Percentiles rank a stretch among this genome's conserved stretches.
Evolutionary conservation across 176 grass and related monocot species (phyloP).

Genomic region (Guadua angustifolia): DNA sequence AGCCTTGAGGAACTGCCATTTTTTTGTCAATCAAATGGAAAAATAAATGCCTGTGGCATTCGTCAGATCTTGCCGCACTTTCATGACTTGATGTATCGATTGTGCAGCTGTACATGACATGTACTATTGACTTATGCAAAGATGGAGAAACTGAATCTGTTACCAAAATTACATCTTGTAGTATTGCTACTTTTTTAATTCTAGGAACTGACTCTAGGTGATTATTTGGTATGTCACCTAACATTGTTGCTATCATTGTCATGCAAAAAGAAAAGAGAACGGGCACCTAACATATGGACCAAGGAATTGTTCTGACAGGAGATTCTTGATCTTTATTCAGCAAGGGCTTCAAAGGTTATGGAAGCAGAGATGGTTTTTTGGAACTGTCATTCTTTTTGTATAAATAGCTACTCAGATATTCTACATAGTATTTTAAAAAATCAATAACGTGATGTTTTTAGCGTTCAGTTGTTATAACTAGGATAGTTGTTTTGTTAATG

Average conservation of each 20-base stretch:
- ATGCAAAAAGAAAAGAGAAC: background rate
- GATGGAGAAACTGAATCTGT: conserved; percentile 20
- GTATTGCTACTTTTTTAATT: background rate
- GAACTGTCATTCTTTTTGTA: background rate
- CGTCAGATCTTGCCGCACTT: background rate
- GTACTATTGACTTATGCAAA: conserved; percentile 1
- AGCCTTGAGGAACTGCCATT: background rate
- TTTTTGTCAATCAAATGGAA: background rate
- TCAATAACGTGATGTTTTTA: too few species aligned
- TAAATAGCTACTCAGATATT: background rate
- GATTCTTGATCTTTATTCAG: conserved; percentile 28
- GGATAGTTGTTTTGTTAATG: background rate
- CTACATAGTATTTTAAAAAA: background rate
- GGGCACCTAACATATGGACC: conserved; percentile 24
- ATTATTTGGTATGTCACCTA: conserved; percentile 34
- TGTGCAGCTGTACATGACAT: conserved; percentile 16
- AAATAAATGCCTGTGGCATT: background rate
- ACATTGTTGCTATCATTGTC: conserved; percentile 15
- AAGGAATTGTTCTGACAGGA: conserved; percentile 31
- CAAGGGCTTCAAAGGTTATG: conserved; percentile 18
- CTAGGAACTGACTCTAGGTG: conserved; percentile 1
- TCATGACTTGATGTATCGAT: conserved; percentile 15
- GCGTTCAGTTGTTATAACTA: background rate
- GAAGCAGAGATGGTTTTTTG: background rate
- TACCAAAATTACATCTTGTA: background rate